These are phyloP conservation scores for Lecanicillium sp. DNA, from an alignment of 2,329 filamentous ascomycete genomes.

Conservation along the genomic window DNA sequence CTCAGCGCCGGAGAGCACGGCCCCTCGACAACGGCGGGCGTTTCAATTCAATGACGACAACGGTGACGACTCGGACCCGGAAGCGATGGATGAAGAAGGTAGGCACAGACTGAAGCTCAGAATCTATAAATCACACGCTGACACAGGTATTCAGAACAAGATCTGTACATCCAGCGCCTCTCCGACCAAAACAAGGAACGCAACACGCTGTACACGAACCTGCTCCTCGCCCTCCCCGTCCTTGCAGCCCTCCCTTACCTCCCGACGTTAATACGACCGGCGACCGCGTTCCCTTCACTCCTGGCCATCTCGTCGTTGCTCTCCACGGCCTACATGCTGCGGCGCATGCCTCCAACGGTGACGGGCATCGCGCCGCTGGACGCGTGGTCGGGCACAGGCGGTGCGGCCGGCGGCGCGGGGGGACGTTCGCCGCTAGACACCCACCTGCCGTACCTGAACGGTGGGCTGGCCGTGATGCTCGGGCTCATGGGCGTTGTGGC, in stretches of 20 bases:
- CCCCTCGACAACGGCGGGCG: constrained; percentile 8
- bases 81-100: constrained; percentile 10
- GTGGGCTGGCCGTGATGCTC: constrained; percentile 46
- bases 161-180: constrained; percentile 8
- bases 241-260: constrained; percentile 48
- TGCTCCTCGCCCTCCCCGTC: constrained; percentile 39
- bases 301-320: constrained; percentile 56
- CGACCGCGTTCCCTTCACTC: constrained; percentile 37
- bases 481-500: constrained; percentile 33
- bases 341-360: constrained; percentile 42
- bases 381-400: constrained; percentile 24
- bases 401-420: constrained; percentile 8
- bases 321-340: constrained; percentile 54
- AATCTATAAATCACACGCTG: neutral
- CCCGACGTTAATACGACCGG: constrained; percentile 25
- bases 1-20: constrained; percentile 12
- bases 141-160: constrained; percentile 5
- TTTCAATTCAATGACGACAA: constrained; percentile 27
- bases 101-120: neutral
- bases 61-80: constrained; percentile 11
- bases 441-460: constrained; percentile 55
- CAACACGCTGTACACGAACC: constrained; percentile 13
- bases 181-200: constrained; percentile 4
- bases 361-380: constrained; percentile 48
- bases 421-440: constrained; percentile 39